Percentiles rank a stretch among this genome's conserved stretches.
phyloP scores from a whole-genome alignment of 140 eudicot genomes.

The Ambrosia hybrid region DNA sequence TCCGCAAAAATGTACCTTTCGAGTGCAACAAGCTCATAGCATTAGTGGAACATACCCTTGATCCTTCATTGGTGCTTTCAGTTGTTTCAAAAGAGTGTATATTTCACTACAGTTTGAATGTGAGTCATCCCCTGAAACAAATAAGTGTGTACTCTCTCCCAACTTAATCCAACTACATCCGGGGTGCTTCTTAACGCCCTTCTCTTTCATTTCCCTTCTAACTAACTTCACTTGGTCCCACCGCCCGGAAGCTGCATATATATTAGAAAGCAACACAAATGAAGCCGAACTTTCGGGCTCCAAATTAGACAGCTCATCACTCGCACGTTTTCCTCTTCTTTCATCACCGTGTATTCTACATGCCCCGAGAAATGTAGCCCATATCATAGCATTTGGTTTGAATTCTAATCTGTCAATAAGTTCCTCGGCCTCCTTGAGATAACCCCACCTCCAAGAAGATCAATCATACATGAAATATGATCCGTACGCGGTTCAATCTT shows the following conservation, averaged over 20 bases:
- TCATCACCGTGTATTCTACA: slow-evolving; percentile 90
- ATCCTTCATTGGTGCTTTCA: slow-evolving; percentile 43
- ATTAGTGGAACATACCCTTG: slow-evolving; percentile 24
- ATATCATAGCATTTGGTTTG: slow-evolving; percentile 70
- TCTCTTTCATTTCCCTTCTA: slow-evolving; percentile 72
- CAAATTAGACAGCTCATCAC: slow-evolving; percentile 64
- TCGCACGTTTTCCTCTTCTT: slow-evolving; percentile 70
- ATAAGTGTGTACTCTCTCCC: slow-evolving; percentile 41
- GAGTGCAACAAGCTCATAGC: background rate
- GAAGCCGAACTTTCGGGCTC: slow-evolving; percentile 79
- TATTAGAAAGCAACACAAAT: slow-evolving; percentile 76
- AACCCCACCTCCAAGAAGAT: slow-evolving; percentile 94
- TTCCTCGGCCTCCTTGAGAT: slow-evolving; percentile 73
- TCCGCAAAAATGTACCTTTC: too few species aligned
- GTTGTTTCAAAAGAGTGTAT: slow-evolving; percentile 41
- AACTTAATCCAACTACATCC: slow-evolving; percentile 78
- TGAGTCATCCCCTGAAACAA: slow-evolving; percentile 46
- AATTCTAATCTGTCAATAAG: slow-evolving; percentile 55
- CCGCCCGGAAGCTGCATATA: slow-evolving; percentile 80
- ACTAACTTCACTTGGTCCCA: slow-evolving; percentile 74
- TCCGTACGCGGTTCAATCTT: slow-evolving; percentile 64
- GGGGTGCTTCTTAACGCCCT: slow-evolving; percentile 57
- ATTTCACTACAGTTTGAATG: slow-evolving; percentile 46
- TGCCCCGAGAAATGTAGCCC: slow-evolving; percentile 88
- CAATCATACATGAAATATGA: slow-evolving; percentile 92